These are phyloP conservation scores for Xylaria digitata DNA, from an alignment of 2,329 filamentous ascomycete genomes.

Conservation along the genomic window DNA sequence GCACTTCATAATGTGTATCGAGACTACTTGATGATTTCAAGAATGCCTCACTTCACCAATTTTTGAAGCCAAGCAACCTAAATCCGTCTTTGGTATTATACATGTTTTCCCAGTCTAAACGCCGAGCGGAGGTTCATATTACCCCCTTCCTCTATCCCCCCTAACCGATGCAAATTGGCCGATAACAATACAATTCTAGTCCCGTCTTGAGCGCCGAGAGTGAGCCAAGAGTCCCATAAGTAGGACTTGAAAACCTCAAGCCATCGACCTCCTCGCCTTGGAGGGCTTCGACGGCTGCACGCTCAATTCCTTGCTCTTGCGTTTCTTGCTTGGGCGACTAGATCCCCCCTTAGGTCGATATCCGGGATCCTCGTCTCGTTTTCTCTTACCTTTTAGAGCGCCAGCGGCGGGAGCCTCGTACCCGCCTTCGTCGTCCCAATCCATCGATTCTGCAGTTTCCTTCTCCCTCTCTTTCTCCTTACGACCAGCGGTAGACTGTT, in stretches of 20 bases:
- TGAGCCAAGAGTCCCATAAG: conserved; percentile 4
- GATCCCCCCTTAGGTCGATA: conserved; percentile 69
- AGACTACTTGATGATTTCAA: neutral
- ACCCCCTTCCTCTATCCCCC: conserved; percentile 16
- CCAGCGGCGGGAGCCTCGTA: conserved; percentile 50
- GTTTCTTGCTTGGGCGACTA: conserved; percentile 66
- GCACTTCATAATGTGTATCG: neutral
- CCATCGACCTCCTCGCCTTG: conserved; percentile 42
- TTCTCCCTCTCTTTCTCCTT: conserved; percentile 50
- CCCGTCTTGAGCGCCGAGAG: neutral
- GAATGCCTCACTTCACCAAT: conserved; percentile 5
- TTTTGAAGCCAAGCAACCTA: neutral
- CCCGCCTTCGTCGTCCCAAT: conserved; percentile 54
- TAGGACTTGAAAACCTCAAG: neutral
- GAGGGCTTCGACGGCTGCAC: conserved; percentile 36
- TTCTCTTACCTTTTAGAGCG: conserved; percentile 64
- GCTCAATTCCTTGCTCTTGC: conserved; percentile 61
- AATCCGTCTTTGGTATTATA: conserved; percentile 30
- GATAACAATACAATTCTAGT: conserved; percentile 27
- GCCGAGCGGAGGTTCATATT: conserved; percentile 17
- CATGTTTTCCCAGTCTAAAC: conserved; percentile 33
- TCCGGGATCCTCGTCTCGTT: conserved; percentile 68
- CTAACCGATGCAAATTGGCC: conserved; percentile 16
- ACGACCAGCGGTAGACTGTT: conserved; percentile 51
- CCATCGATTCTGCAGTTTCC: conserved; percentile 52